Conservation (phyloP, 176 grass and related monocot species). For the Pontederia crassipes region DNA sequence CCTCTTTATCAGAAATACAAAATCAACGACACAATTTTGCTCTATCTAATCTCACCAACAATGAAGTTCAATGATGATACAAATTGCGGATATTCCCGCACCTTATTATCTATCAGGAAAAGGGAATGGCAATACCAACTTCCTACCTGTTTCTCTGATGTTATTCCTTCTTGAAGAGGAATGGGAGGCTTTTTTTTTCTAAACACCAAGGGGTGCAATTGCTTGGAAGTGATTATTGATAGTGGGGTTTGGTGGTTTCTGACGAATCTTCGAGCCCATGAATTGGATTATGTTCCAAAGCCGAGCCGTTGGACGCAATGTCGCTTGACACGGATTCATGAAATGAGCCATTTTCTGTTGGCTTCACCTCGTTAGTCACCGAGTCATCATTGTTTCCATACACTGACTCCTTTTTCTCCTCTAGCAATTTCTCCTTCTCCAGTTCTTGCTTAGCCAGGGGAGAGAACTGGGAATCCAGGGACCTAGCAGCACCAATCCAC, state of each 20-base stretch:
- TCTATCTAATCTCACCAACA: no score
- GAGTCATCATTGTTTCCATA: background rate
- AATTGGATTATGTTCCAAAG: slow-evolving; percentile 8
- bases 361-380: background rate
- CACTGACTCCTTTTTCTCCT: slow-evolving; percentile 41
- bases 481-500: slow-evolving; percentile 75
- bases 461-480: slow-evolving; percentile 85
- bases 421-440: slow-evolving; percentile 51
- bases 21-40: no score
- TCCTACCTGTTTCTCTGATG: background rate
- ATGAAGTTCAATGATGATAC: no score
- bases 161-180: background rate
- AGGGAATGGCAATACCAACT: no score
- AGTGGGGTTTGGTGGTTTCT: slow-evolving; percentile 33
- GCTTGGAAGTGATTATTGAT: slow-evolving; percentile 18
- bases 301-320: slow-evolving; percentile 26
- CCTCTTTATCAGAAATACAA: no score
- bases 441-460: slow-evolving; percentile 81
- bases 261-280: slow-evolving; percentile 35
- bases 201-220: background rate
- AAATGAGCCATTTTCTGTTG: slow-evolving; percentile 12
- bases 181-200: background rate
- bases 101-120: no score
- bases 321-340: slow-evolving; percentile 27
- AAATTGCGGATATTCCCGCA: no score